These are phyloP conservation scores for Suillus hirtellus DNA, from an alignment of 768 basidiomycete species.

Conservation along the genomic window DNA sequence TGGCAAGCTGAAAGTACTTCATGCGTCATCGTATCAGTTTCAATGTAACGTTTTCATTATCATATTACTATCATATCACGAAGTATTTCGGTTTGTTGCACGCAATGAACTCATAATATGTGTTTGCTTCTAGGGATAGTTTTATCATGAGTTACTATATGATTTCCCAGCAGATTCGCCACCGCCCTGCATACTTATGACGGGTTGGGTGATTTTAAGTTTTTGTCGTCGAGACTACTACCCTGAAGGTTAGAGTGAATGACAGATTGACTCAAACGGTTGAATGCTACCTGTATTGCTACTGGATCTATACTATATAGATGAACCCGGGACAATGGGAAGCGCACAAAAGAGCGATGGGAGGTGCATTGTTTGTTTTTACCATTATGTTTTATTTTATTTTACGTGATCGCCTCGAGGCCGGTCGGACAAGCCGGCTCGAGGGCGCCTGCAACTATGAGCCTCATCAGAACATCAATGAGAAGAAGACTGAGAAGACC, in stretches of 20 bases:
- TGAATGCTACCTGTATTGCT: neutral
- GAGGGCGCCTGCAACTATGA: constrained; percentile 1
- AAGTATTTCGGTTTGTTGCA: constrained; percentile 13
- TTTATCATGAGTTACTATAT: neutral
- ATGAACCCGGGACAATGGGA: constrained; percentile 5
- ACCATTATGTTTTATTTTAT: constrained; percentile 14
- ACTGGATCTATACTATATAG: neutral
- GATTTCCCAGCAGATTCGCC: constrained; percentile 2
- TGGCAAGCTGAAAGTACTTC: constrained; percentile 16
- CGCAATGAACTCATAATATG: constrained; percentile 7
- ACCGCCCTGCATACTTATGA: constrained; percentile 2
- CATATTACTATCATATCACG: constrained; percentile 25
- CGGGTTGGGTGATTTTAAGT: constrained; percentile 15
- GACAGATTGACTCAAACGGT: neutral
- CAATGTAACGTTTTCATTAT: constrained; percentile 27
- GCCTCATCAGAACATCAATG: constrained; percentile 9
- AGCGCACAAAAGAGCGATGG: neutral
- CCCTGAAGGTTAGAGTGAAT: neutral
- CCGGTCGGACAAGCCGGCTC: constrained; percentile 10
- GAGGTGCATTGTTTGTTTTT: constrained; percentile 15
- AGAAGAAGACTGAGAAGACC: neutral
- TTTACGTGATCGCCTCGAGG: constrained; percentile 30
- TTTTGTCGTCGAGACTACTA: constrained; percentile 9
- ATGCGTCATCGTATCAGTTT: constrained; percentile 13
- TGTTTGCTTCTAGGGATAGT: constrained; percentile 16